These are phyloP conservation scores for Trypanosoma cruzi DNA, from an alignment of 208 protist genomes.

Conservation along the genomic window DNA sequence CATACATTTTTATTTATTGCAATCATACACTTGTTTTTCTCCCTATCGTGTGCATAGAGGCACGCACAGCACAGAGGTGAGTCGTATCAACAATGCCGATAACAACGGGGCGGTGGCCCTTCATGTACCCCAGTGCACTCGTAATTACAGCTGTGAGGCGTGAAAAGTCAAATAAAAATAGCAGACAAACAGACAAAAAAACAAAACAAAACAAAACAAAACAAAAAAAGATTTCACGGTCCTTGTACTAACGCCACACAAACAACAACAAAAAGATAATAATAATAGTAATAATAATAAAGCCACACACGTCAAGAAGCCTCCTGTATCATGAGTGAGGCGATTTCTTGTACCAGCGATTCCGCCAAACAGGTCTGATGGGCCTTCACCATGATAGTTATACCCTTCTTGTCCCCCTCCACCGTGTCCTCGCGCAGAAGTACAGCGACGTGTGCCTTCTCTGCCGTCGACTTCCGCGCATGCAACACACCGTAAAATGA, in stretches of 20 bases:
- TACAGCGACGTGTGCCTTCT: conserved; percentile 56
- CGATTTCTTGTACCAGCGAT: conserved; percentile 59
- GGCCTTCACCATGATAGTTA: conserved; percentile 50
- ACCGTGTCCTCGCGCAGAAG: conserved; percentile 49
- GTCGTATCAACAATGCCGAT: no score
- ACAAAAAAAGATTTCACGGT: conserved; percentile 1
- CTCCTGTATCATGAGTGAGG: conserved; percentile 28
- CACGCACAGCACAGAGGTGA: no score
- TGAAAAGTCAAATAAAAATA: no score
- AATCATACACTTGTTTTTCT: no score
- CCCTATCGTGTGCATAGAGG: no score
- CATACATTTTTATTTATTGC: not conserved
- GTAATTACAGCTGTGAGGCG: no score
- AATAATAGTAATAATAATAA: no score
- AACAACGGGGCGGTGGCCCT: no score
- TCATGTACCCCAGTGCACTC: no score
- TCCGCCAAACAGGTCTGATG: conserved; percentile 50
- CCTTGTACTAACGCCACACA: not conserved
- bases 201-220: not conserved
- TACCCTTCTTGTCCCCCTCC: conserved; percentile 38
- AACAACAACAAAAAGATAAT: not conserved
- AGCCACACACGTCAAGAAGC: conserved; percentile 11
- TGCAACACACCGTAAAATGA: conserved; percentile 68
- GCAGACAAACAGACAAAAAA: not conserved
- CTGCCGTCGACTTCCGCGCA: conserved; percentile 44